These are phyloP conservation scores for Phytophthora crassamura DNA, from an alignment of 352 stramenopile species.

Conservation along the genomic window DNA sequence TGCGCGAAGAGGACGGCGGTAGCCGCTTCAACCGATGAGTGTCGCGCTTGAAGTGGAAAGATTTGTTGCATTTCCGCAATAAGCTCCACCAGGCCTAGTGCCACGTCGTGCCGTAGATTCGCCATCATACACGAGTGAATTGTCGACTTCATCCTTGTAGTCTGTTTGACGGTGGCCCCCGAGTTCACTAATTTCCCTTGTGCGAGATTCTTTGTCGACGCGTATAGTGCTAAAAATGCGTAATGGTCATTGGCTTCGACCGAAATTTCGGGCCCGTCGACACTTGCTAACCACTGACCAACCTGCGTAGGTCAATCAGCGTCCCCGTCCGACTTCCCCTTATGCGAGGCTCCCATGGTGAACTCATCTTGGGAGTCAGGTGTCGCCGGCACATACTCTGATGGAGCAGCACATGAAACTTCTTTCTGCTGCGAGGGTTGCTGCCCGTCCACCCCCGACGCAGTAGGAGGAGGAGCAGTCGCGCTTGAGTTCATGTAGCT, in stretches of 20 bases:
- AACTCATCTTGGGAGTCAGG: not conserved
- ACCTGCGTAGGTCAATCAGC: not conserved
- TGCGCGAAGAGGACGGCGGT: too few relatives aligned
- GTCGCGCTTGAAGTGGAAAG: too few relatives aligned
- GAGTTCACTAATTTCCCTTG: too few relatives aligned
- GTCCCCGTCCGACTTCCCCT: not conserved
- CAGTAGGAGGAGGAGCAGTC: too few relatives aligned
- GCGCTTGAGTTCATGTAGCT: not conserved
- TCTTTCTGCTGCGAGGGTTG: too few relatives aligned
- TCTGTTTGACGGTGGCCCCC: conserved; percentile 3
- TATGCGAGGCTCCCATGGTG: not conserved
- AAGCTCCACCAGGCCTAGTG: too few relatives aligned
- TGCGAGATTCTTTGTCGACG: not conserved
- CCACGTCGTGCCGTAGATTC: too few relatives aligned
- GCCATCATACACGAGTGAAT: too few relatives aligned
- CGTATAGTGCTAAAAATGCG: not conserved
- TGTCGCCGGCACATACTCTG: not conserved
- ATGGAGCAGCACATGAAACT: too few relatives aligned
- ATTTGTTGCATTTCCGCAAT: too few relatives aligned
- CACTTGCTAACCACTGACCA: not conserved
- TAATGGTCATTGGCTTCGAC: not conserved
- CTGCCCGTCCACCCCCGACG: too few relatives aligned
- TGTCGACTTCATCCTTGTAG: not conserved
- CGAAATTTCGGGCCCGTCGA: not conserved
- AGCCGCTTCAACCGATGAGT: too few relatives aligned